These are phyloP conservation scores for Sporothrix mexicana DNA, from an alignment of 2,329 filamentous ascomycete species.

Conservation along the genomic window DNA sequence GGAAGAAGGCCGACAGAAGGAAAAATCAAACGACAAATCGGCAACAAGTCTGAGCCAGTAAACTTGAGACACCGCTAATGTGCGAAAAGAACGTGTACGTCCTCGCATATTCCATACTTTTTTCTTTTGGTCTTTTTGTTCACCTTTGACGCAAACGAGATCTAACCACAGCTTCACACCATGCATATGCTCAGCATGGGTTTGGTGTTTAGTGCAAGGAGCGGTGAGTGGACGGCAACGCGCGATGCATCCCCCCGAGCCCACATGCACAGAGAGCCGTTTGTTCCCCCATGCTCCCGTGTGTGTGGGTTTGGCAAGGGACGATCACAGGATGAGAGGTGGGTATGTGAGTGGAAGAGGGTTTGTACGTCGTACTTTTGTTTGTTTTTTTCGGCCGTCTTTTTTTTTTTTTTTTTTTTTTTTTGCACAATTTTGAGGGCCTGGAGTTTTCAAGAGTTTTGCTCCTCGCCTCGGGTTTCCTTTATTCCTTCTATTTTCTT, in stretches of 20 bases:
- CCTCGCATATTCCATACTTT: no score
- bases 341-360: background rate
- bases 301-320: background rate
- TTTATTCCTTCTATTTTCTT: background rate
- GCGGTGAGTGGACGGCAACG: constrained; percentile 20
- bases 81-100: background rate
- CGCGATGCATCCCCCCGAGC: background rate
- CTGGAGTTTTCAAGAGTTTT: background rate
- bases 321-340: no score
- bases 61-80: constrained; percentile 17
- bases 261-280: background rate
- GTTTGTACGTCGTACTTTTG: no score
- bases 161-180: constrained; percentile 17
- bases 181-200: background rate
- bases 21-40: background rate
- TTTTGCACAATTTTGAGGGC: background rate
- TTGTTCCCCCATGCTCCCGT: background rate
- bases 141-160: background rate
- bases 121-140: no score
- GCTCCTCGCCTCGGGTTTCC: background rate
- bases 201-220: background rate
- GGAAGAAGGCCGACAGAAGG: background rate
- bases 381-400: background rate
- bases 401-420: no score
- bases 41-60: background rate